Conservation (phyloP, 768 basidiomycete genomes). For the Calvatia gigantea region DNA sequence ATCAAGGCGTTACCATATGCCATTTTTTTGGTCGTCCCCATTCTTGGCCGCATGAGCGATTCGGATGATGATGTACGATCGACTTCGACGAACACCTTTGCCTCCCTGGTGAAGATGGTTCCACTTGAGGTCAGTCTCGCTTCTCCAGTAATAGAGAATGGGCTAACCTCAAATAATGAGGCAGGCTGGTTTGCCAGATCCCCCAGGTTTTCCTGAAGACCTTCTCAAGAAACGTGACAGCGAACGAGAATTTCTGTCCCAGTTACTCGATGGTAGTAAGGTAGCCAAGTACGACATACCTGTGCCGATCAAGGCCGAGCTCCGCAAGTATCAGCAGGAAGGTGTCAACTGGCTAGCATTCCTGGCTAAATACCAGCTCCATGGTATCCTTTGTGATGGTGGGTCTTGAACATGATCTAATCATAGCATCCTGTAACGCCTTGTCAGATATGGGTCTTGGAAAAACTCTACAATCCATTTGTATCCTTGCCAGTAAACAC, state of each 20-base stretch:
- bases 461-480: slow-evolving; percentile 96
- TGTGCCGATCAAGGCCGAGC: slow-evolving; percentile 84
- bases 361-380: slow-evolving; percentile 94
- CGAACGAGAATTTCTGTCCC: slow-evolving; percentile 89
- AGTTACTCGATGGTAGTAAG: slow-evolving; percentile 92
- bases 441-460: slow-evolving; percentile 94
- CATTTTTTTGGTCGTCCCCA: slow-evolving; percentile 93
- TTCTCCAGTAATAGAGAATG: not conserved
- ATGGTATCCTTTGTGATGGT: slow-evolving; percentile 98
- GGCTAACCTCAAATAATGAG: not conserved
- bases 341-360: slow-evolving; percentile 99
- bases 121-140: slow-evolving; percentile 78
- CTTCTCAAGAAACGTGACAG: slow-evolving; percentile 80
- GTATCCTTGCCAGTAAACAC: slow-evolving; percentile 93
- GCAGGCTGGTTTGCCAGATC: slow-evolving; percentile 95
- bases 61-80: slow-evolving; percentile 87
- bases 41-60: slow-evolving; percentile 97
- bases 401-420: slow-evolving; percentile 18
- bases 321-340: slow-evolving; percentile 97
- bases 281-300: slow-evolving; percentile 89
- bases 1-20: slow-evolving; percentile 95
- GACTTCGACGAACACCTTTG: slow-evolving; percentile 95
- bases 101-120: slow-evolving; percentile 96
- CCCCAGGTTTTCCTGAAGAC: slow-evolving; percentile 86
- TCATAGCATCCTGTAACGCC: not conserved